These are phyloP conservation scores for Metschnikowia continentalis DNA, from an alignment of 805 yeast genomes.

Conservation along the genomic window DNA sequence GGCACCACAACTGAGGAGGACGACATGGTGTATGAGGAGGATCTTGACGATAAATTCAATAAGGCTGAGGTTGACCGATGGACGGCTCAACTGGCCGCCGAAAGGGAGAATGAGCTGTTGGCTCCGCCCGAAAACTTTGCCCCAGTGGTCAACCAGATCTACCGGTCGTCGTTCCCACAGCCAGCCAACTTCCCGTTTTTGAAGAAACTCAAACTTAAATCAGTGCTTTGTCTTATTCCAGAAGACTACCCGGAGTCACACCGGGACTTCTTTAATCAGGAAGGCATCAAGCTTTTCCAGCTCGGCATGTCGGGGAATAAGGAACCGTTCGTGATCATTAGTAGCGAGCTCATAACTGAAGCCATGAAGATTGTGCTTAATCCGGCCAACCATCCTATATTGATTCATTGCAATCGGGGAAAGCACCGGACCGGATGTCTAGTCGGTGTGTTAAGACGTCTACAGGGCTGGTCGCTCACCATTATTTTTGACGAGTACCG, in stretches of 20 bases:
- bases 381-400: conserved; percentile 85
- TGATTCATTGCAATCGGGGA: conserved; percentile 94
- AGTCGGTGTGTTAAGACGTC: conserved; percentile 83
- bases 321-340: conserved; percentile 82
- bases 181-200: conserved; percentile 76
- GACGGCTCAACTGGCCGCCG: conserved; percentile 6
- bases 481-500: conserved; percentile 96
- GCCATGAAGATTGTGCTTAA: conserved; percentile 79
- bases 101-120: conserved; percentile 18
- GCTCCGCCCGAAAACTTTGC: conserved; percentile 91
- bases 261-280: conserved; percentile 52
- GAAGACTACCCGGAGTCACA: conserved; percentile 88
- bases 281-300: conserved; percentile 71
- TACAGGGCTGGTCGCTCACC: conserved; percentile 89
- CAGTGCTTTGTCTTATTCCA: conserved; percentile 80
- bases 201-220: conserved; percentile 56
- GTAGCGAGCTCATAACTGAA: conserved; percentile 62
- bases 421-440: conserved; percentile 96
- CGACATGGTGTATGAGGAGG: conserved; percentile 33
- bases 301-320: conserved; percentile 94
- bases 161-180: conserved; percentile 87
- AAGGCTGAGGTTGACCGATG: conserved; percentile 19
- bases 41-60: conserved; percentile 39
- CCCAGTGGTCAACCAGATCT: conserved; percentile 67
- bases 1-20: conserved; percentile 29